These are phyloP conservation scores for Backusella sp. DNA, from an alignment of 192 early-diverging fungal genomes.

Conservation along the genomic window DNA sequence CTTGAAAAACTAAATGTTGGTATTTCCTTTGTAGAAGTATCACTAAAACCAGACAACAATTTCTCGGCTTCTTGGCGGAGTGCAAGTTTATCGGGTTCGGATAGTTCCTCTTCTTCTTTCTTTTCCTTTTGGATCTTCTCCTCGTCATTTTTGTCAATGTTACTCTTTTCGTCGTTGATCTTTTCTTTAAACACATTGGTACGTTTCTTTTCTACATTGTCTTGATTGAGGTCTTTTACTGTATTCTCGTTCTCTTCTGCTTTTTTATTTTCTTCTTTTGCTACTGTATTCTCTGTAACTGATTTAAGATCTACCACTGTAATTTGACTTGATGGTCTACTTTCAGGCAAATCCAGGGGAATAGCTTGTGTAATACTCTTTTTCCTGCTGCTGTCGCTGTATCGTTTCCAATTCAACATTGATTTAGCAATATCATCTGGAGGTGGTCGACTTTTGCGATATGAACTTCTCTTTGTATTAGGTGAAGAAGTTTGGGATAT, in stretches of 20 bases:
- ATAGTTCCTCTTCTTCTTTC: slow-evolving; percentile 7
- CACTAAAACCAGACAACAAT: not conserved
- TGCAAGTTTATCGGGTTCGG: not conserved
- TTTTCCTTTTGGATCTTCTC: not conserved
- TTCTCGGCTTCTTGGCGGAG: slow-evolving; percentile 3
- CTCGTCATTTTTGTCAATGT: not conserved
- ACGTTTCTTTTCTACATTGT: not conserved
- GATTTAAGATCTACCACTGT: not conserved
- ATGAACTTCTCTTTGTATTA: not conserved
- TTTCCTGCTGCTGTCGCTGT: slow-evolving; percentile 5
- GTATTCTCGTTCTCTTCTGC: not conserved
- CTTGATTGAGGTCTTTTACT: not conserved
- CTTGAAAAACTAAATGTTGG: not conserved
- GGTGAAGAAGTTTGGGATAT: not conserved
- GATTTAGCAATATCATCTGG: slow-evolving; percentile 25
- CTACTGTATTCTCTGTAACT: not conserved
- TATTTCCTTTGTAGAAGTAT: not conserved
- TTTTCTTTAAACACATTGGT: not conserved
- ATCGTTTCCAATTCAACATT: slow-evolving; percentile 33
- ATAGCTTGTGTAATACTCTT: not conserved
- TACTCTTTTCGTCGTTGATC: not conserved
- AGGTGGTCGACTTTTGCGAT: slow-evolving; percentile 10
- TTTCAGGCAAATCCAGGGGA: not conserved
- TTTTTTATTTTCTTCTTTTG: not conserved
- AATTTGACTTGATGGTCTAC: not conserved